Base-by-base conservation (phyloP, 805 yeast species). In the Candida tallmaniae region DNA sequence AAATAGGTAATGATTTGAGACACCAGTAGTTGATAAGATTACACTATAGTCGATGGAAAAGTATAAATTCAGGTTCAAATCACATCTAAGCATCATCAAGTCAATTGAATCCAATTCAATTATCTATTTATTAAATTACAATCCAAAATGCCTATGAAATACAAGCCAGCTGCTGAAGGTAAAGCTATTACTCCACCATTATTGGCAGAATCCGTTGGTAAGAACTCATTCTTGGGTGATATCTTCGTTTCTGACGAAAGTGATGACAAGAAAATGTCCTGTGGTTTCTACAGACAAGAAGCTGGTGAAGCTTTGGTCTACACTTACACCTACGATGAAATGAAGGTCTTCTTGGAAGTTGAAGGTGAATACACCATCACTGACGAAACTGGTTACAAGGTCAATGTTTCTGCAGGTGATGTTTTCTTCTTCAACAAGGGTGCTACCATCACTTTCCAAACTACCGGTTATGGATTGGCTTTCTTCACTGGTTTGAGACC, bases 211-310 rank as follows among this genome's bases (percentile, higher is more conserved):
- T 68, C 80, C 36, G 78, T 80, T 57, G 80, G 81, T 40, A 74
- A 70, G 65, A 80, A 80, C 58, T 72, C 87, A 6, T 80, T 76
- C 68, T 67, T 80, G 42, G 82, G 84, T 35, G 88, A 80, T 51
- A 64, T 69, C 42, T 74, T 74, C 60, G 69, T 78, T 27, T 74
- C 82, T 14, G 78, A 74, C 18, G 80, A 78, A 35, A 78, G 76
- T 47, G 56, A 65, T 32, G 85, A 74, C 32, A 58, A 78, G 53
- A 76, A 75, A 54, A 74, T 80, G 44, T 59, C 79, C 12, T 68
- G 79, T 53, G 88, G 88, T 34, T 80, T 80, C 65, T 80, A 75
- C 72, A 71, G 66, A 50, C 86, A 80, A 60, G 81, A 77, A 56
- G 62, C 65, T 36, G 87, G 87, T 39, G 78, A 74, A 55, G 74